phyloP scores from a whole-genome alignment of 805 yeast species.

The Ogataea kodamae region DNA sequence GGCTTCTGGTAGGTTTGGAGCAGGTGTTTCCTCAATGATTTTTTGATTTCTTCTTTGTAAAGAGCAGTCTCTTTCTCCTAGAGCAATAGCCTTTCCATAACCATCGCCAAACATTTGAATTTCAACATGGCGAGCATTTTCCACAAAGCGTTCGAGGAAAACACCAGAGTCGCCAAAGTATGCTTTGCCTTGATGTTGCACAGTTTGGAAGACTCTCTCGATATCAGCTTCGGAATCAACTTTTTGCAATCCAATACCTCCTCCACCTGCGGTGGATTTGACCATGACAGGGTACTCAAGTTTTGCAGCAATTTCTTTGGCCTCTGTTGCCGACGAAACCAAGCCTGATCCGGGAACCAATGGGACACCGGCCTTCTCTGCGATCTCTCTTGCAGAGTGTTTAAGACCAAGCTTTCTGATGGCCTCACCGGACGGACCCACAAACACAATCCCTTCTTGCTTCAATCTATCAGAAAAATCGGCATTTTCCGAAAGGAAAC shows the following conservation, averaged over 20 bases:
- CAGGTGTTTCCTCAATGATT: conserved; percentile 96
- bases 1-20: conserved; percentile 82
- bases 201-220: conserved; percentile 81
- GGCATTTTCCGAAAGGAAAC: conserved; percentile 94
- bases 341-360: conserved; percentile 96
- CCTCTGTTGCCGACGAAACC: conserved; percentile 68
- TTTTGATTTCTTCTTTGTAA: conserved; percentile 96
- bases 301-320: conserved; percentile 66
- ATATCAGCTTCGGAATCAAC: conserved; percentile 82
- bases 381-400: conserved; percentile 95
- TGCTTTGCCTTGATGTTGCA: conserved; percentile 88
- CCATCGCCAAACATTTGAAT: conserved; percentile 98
- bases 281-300: conserved; percentile 92
- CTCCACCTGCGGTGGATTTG: conserved; percentile 98
- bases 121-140: conserved; percentile 93
- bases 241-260: conserved; percentile 96
- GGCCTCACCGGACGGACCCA: conserved; percentile 96
- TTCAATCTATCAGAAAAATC: conserved; percentile 89
- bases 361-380: conserved; percentile 88
- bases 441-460: conserved; percentile 80
- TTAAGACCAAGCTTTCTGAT: conserved; percentile 88
- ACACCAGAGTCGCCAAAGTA: conserved; percentile 96
- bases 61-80: conserved; percentile 98
- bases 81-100: conserved; percentile 82
- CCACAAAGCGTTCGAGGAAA: conserved; percentile 90